phyloP scores from a whole-genome alignment of 495 filamentous ascomycete genomes.

The Penicillium herquei region DNA sequence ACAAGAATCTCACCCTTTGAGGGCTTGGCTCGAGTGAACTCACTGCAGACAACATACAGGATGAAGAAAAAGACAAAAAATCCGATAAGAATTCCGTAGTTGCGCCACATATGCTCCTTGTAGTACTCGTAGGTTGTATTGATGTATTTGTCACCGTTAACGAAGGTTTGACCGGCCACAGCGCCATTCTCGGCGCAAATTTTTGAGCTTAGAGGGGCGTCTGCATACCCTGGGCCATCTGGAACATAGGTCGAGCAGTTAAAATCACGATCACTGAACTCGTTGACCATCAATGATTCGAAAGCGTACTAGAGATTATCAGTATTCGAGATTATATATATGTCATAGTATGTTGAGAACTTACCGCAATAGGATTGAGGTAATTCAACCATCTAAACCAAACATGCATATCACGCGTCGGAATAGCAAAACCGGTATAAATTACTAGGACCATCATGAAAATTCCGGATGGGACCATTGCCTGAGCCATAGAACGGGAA shows the following conservation, averaged over 20 bases:
- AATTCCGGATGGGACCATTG: constrained; percentile 78
- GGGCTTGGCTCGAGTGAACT: constrained; percentile 2
- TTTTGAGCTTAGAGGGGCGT: constrained; percentile 29
- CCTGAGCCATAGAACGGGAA: constrained; percentile 75
- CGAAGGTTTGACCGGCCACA: constrained; percentile 6
- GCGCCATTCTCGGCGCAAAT: constrained; percentile 64
- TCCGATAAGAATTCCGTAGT: constrained; percentile 11
- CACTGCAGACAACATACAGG: constrained; percentile 8
- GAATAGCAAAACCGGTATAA: constrained; percentile 89
- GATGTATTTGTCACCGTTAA: constrained; percentile 14
- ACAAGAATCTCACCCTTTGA: constrained; percentile 11
- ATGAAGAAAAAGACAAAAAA: constrained; percentile 7
- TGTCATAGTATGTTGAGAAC: constrained; percentile 1
- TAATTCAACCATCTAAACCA: constrained; percentile 92
- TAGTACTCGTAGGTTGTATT: constrained; percentile 8
- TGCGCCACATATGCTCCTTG: constrained; percentile 14
- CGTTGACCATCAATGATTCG: constrained; percentile 87
- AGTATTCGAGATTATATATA: not conserved
- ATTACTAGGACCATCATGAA: constrained; percentile 81
- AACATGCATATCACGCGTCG: constrained; percentile 64
- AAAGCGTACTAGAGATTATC: constrained; percentile 61
- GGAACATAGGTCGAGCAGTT: constrained; percentile 65
- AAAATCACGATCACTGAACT: constrained; percentile 70
- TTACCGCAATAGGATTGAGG: constrained; percentile 69
- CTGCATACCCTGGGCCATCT: constrained; percentile 48